Conservation (phyloP, 495 filamentous ascomycete genomes). For the Lophiotrema nucula region DNA sequence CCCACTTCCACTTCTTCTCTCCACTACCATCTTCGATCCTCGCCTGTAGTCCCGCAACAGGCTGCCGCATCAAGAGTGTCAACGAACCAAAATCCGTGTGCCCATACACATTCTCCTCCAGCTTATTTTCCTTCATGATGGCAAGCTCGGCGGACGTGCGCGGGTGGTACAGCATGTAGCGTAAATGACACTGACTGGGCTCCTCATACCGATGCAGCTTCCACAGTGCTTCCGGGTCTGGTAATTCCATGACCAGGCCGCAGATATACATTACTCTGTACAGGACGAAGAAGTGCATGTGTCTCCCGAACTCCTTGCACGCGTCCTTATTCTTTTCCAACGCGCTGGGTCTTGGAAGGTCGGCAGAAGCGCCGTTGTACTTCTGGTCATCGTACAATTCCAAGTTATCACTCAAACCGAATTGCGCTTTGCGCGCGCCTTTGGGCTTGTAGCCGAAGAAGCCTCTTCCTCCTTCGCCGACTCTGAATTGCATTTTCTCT, state of each 20-base stretch:
- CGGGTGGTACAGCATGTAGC: constrained; percentile 56
- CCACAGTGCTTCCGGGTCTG: constrained; percentile 49
- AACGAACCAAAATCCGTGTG: constrained; percentile 56
- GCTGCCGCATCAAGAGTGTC: constrained; percentile 56
- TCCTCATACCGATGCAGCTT: constrained; percentile 51
- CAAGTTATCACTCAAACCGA: constrained; percentile 48
- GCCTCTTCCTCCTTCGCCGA: constrained; percentile 46
- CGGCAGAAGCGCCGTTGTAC: constrained; percentile 48
- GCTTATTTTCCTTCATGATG: constrained; percentile 45
- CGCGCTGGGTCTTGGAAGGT: constrained; percentile 47
- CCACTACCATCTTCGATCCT: constrained; percentile 30
- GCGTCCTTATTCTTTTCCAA: constrained; percentile 44
- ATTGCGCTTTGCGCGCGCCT: constrained; percentile 37
- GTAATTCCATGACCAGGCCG: constrained; percentile 52
- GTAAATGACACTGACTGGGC: constrained; percentile 47
- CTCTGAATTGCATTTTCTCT: constrained; percentile 18
- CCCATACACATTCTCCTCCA: constrained; percentile 44
- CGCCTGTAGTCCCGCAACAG: constrained; percentile 55
- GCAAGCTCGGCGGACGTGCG: constrained; percentile 40
- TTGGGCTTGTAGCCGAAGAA: constrained; percentile 47
- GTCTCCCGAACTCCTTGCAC: constrained; percentile 49
- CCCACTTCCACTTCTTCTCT: constrained; percentile 32
- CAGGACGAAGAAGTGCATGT: constrained; percentile 50
- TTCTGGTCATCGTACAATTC: constrained; percentile 59
- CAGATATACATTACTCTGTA: constrained; percentile 49